Base-by-base conservation (phyloP, 345 rosid species). In the Corymbia maculata region DNA sequence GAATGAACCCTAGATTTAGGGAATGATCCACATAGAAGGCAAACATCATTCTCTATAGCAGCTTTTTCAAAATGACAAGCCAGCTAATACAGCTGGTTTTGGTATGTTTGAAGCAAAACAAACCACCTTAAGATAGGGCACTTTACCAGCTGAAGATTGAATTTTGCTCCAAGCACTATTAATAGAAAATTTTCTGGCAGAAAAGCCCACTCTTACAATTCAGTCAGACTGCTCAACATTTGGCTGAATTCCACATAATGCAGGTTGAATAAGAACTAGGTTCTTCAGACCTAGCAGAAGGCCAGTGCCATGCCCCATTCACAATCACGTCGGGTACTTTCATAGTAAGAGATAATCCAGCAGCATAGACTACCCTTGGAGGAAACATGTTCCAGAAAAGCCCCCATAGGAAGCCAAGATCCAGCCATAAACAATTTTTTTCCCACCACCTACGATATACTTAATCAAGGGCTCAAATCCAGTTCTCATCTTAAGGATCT, bases 211-310 rank as follows among this genome's bases (percentile, higher is more conserved):
- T 49, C 28, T 9, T 9, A 75, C 0, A 11, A 19, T 1, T 70
- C 24, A 42, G 49, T 17, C 15, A 21, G 47, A 42, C 47, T 75
- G 84, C 84, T 75, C 13, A 0, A 42, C 49, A 36, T 0, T 42
- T 42, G 84, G 84, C 84, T 0, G 1, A 75, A 75, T 75, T 0
- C 49, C 28, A 75, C 28, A 0, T 32, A 0, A 75, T 0, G 0
- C 84, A 42, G 84, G 42, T 75, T 75, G 8, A 68, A 68, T 75
- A 45, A 19, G 0, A 75, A 36, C 84, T 19, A 9, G 1, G 84
- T 75, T 49, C 49, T 36, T 75, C 84, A 0, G 5, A 42, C 49
- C 84, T 42, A 75, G 84, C 0, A 75, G 49, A 8, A 75, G 45
- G 28, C 84, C 84, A 42, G 49, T 75, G 28, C 84, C 49, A 42